phyloP scores from a whole-genome alignment of 306 rosid genomes.

The Citrullus colocynthis region DNA sequence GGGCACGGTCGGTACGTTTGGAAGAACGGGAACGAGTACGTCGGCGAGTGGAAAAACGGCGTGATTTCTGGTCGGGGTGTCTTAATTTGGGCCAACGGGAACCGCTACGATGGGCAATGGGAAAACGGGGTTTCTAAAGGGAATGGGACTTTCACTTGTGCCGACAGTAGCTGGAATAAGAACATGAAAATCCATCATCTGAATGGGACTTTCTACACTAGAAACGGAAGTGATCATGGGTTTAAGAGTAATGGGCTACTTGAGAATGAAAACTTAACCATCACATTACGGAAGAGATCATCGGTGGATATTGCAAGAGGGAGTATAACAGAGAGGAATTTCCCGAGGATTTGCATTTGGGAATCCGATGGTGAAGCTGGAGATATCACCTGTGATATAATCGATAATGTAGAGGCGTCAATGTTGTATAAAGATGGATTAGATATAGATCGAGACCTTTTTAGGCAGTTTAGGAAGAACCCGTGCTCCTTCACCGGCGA shows the following conservation, averaged over 20 bases:
- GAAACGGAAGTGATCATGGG: conserved; percentile 24
- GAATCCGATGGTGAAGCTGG: conserved; percentile 93
- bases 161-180: conserved; percentile 76
- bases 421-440: conserved; percentile 35
- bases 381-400: conserved; percentile 83
- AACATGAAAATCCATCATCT: conserved; percentile 45
- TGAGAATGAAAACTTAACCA: conserved; percentile 26
- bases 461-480: conserved; percentile 33
- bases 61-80: conserved; percentile 62
- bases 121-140: conserved; percentile 80
- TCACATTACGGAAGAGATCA: conserved; percentile 59
- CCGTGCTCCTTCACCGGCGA: conserved; percentile 43
- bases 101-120: conserved; percentile 80
- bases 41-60: conserved; percentile 83
- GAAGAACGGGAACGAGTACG: conserved; percentile 75
- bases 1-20: conserved; percentile 83
- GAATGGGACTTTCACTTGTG: conserved; percentile 59
- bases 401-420: conserved; percentile 82
- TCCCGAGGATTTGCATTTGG: conserved; percentile 87
- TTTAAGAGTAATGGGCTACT: conserved; percentile 19
- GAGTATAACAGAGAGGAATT: conserved; percentile 46
- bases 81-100: conserved; percentile 70
- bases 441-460: conserved; percentile 23
- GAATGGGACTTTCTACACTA: conserved; percentile 55
- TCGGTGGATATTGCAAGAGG: conserved; percentile 45